Conservation (phyloP, 805 yeast species). For the Pichia californica region DNA sequence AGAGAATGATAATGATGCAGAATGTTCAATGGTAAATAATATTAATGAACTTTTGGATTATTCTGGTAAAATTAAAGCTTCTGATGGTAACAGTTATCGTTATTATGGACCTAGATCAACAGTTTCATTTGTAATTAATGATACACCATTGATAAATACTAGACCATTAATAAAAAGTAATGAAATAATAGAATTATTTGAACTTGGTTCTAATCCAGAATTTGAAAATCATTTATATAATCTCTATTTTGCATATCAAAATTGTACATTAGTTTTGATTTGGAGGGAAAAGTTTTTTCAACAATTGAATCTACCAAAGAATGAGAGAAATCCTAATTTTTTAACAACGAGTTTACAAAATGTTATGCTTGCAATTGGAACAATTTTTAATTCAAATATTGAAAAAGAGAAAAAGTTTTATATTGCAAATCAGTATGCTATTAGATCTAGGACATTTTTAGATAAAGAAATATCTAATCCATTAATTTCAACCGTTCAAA, state of each 20-base stretch:
- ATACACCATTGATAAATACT: neutral
- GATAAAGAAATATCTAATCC: neutral
- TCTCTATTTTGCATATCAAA: neutral
- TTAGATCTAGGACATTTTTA: neutral
- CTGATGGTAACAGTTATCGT: neutral
- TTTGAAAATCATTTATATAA: neutral
- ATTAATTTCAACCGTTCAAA: neutral
- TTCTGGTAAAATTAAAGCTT: neutral
- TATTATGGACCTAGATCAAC: neutral
- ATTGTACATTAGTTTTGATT: neutral
- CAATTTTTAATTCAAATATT: neutral
- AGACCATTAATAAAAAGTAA: no score
- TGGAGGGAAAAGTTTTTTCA: neutral
- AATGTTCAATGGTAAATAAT: no score
- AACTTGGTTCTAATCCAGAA: neutral
- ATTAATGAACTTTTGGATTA: neutral
- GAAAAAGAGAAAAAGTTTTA: no score
- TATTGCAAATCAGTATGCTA: neutral
- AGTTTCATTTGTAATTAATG: neutral
- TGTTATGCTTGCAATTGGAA: neutral
- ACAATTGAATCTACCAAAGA: neutral
- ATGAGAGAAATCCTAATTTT: neutral
- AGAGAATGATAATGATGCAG: no score
- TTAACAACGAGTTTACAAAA: neutral
- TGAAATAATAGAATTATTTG: neutral